Evolutionary conservation across 495 filamentous ascomycete species (phyloP).

Genomic region (Usnea hakonensis): DNA sequence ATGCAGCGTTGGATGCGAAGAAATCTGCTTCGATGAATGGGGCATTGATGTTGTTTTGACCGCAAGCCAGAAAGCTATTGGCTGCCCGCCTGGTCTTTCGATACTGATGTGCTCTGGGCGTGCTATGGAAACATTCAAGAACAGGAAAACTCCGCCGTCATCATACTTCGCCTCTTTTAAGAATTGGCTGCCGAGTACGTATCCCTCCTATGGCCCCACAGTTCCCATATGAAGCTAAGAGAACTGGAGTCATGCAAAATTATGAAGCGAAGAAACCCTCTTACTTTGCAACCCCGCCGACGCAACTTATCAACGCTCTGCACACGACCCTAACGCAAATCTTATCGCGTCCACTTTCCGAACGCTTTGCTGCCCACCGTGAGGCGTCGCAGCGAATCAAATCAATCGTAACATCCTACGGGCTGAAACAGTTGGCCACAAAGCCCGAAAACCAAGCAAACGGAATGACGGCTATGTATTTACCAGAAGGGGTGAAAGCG

Average conservation of each 20-base stretch:
- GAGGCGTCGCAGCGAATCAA: conserved; percentile 75
- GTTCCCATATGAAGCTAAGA: conserved; percentile 2
- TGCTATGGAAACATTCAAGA: conserved; percentile 75
- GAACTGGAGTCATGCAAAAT: conserved; percentile 75
- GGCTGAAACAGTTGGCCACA: conserved; percentile 74
- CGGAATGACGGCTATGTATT: conserved; percentile 94
- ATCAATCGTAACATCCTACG: conserved; percentile 65
- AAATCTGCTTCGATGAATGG: conserved; percentile 94
- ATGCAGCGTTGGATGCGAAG: conserved; percentile 92
- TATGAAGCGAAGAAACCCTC: conserved; percentile 96
- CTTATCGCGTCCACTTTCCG: conserved; percentile 62
- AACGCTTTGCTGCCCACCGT: conserved; percentile 73
- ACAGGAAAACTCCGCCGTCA: conserved; percentile 65
- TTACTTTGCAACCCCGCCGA: conserved; percentile 94
- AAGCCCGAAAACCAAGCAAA: conserved; percentile 88
- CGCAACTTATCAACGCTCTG: conserved; percentile 87
- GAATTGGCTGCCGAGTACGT: conserved; percentile 86
- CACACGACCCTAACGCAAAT: conserved; percentile 91
- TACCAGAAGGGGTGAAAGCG: conserved; percentile 73
- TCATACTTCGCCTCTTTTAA: conserved; percentile 93
- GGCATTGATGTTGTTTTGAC: conserved; percentile 87
- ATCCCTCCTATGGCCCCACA: not conserved
- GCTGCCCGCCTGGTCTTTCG: conserved; percentile 84
- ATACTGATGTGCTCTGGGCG: conserved; percentile 88
- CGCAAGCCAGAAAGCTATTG: conserved; percentile 93